phyloP scores from a whole-genome alignment of 768 basidiomycete genomes.

The Lentinula lateritia region DNA sequence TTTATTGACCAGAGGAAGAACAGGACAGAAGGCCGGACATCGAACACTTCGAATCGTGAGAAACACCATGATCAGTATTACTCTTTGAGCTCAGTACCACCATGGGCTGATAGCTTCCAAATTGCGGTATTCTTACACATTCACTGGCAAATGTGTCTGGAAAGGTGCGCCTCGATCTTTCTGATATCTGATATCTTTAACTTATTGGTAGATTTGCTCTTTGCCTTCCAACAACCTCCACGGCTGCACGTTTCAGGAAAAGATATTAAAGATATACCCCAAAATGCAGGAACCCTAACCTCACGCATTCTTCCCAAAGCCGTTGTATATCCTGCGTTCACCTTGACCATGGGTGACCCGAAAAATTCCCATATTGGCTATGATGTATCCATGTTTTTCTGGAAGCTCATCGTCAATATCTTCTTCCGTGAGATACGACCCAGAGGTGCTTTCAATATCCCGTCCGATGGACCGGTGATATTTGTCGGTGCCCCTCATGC shows the following conservation, averaged over 20 bases:
- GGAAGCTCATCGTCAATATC: constrained; percentile 80
- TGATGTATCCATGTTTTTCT: constrained; percentile 77
- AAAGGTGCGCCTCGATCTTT: too few relatives aligned
- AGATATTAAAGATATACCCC: background rate
- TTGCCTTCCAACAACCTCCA: background rate
- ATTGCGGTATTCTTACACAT: too few relatives aligned
- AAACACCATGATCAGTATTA: too few relatives aligned
- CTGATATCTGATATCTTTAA: too few relatives aligned
- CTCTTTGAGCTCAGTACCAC: too few relatives aligned
- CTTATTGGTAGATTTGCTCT: too few relatives aligned
- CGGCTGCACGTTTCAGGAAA: too few relatives aligned
- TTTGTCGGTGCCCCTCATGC: constrained; percentile 91
- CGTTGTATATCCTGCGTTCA: background rate
- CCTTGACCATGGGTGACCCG: background rate
- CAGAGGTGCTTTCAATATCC: constrained; percentile 92
- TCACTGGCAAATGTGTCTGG: too few relatives aligned
- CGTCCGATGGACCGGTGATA: constrained; percentile 82
- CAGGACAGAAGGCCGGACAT: too few relatives aligned
- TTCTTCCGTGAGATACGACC: constrained; percentile 96
- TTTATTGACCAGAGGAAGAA: too few relatives aligned
- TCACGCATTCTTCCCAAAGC: background rate
- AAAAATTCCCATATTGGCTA: constrained; percentile 34
- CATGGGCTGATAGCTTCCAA: too few relatives aligned
- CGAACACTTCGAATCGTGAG: too few relatives aligned
- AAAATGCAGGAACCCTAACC: background rate